Evolutionary conservation across 805 yeast genomes (phyloP).

Genomic region (Hanseniaspora taiwanica): DNA sequence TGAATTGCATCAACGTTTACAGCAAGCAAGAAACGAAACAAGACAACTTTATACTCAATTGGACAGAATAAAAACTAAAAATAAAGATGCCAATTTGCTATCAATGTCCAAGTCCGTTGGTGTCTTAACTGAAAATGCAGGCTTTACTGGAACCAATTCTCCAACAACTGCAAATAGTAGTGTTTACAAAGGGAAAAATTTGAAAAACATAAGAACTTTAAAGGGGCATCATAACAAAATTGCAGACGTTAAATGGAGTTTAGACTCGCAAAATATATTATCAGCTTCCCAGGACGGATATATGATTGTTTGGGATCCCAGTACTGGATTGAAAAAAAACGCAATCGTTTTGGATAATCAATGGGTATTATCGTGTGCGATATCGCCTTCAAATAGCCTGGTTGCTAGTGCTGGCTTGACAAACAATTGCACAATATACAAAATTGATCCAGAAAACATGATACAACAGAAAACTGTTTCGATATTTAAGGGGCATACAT

Average conservation of each 20-base stretch:
- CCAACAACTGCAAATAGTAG: neutral
- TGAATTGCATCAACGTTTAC: slow-evolving; percentile 18
- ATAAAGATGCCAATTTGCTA: slow-evolving; percentile 33
- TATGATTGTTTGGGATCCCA: slow-evolving; percentile 71
- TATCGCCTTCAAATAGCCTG: slow-evolving; percentile 48
- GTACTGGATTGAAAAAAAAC: slow-evolving; percentile 53
- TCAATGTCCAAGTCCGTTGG: slow-evolving; percentile 24
- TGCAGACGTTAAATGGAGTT: slow-evolving; percentile 54
- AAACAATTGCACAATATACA: slow-evolving; percentile 62
- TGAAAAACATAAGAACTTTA: slow-evolving; percentile 26
- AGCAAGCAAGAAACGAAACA: slow-evolving; percentile 32
- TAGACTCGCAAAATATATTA: slow-evolving; percentile 43
- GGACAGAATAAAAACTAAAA: slow-evolving; percentile 28
- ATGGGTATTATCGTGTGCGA: slow-evolving; percentile 69
- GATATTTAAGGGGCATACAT: slow-evolving; percentile 66
- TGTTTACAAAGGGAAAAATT: slow-evolving; percentile 14
- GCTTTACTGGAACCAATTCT: neutral
- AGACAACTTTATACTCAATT: slow-evolving; percentile 36
- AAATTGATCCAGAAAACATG: slow-evolving; percentile 24
- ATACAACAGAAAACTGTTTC: slow-evolving; percentile 33
- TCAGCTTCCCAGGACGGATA: slow-evolving; percentile 83
- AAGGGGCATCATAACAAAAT: slow-evolving; percentile 60
- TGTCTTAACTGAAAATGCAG: too few species aligned
- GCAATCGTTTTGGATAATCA: slow-evolving; percentile 63
- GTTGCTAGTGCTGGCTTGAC: slow-evolving; percentile 79